These are phyloP conservation scores for Pachyrhizus erosus DNA, from an alignment of 306 rosid species.

Conservation along the genomic window DNA sequence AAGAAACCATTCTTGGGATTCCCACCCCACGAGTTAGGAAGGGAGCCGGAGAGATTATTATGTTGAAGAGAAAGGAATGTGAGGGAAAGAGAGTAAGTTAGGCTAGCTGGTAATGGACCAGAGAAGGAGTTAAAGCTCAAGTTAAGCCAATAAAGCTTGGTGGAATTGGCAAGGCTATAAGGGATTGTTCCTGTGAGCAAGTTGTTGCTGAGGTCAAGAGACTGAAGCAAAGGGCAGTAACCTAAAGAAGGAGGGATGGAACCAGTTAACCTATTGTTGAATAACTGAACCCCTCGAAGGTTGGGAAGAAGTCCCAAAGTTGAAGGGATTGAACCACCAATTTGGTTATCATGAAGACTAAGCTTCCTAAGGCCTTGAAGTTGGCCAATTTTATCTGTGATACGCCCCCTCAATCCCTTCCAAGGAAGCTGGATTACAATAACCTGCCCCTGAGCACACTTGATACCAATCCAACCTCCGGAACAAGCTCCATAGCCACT, in stretches of 20 bases:
- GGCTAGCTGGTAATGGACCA: constrained; percentile 56
- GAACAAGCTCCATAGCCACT: constrained; percentile 81
- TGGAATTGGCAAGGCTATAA: constrained; percentile 62
- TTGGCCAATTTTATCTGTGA: constrained; percentile 66
- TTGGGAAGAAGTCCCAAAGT: constrained; percentile 69
- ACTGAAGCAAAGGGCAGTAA: constrained; percentile 71
- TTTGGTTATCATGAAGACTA: constrained; percentile 75
- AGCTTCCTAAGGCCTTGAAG: constrained; percentile 78
- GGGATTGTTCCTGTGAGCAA: constrained; percentile 67
- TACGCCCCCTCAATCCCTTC: constrained; percentile 67
- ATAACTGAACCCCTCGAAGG: constrained; percentile 82
- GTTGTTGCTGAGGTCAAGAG: constrained; percentile 68
- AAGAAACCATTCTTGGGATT: constrained; percentile 23
- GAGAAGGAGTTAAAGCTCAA: constrained; percentile 67
- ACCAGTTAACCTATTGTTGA: constrained; percentile 68
- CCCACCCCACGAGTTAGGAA: constrained; percentile 60
- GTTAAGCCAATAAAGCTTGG: constrained; percentile 64
- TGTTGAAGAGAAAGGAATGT: constrained; percentile 59
- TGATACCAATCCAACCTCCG: constrained; percentile 80
- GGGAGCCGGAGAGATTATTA: constrained; percentile 67
- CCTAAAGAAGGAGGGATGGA: constrained; percentile 75
- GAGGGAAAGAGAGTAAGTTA: constrained; percentile 58
- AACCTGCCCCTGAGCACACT: constrained; percentile 86
- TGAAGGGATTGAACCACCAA: constrained; percentile 72
- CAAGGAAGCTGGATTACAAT: constrained; percentile 86